Evolutionary conservation across 345 rosid genomes (phyloP).

Genomic region (Clausena lansium): DNA sequence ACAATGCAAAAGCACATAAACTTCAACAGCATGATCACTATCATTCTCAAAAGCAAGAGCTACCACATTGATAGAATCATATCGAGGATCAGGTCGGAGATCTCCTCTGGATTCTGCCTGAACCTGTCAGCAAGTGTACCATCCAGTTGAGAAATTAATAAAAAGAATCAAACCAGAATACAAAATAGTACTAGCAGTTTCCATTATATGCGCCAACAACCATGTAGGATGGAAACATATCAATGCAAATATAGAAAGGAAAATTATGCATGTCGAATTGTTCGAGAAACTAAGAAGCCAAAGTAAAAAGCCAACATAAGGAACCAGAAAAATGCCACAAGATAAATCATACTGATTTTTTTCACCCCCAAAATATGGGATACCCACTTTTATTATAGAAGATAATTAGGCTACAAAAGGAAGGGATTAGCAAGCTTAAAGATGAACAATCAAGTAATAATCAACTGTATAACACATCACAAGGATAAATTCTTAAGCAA

Average conservation of each 20-base stretch:
- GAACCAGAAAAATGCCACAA: not conserved
- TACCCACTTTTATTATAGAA: not conserved
- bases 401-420: not conserved
- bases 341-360: not conserved
- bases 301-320: not conserved
- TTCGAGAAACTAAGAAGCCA: not conserved
- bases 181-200: not conserved
- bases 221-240: not conserved
- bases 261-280: not conserved
- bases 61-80: slow-evolving; percentile 71
- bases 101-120: slow-evolving; percentile 88
- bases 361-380: not conserved
- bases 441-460: not conserved
- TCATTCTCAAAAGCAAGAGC: slow-evolving; percentile 75
- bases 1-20: slow-evolving; percentile 55
- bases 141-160: slow-evolving; percentile 8
- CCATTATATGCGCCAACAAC: not conserved
- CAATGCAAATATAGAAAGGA: not conserved
- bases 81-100: slow-evolving; percentile 82
- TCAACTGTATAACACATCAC: not conserved
- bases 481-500: not conserved
- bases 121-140: slow-evolving; percentile 49
- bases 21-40: slow-evolving; percentile 38
- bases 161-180: slow-evolving; percentile 3
- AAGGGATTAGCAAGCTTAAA: not conserved